Percentiles rank a stretch among this genome's conserved stretches.
These are phyloP conservation scores for Venturiaceae sp. DNA, from an alignment of 2,329 filamentous ascomycete species.

Conservation along the genomic window DNA sequence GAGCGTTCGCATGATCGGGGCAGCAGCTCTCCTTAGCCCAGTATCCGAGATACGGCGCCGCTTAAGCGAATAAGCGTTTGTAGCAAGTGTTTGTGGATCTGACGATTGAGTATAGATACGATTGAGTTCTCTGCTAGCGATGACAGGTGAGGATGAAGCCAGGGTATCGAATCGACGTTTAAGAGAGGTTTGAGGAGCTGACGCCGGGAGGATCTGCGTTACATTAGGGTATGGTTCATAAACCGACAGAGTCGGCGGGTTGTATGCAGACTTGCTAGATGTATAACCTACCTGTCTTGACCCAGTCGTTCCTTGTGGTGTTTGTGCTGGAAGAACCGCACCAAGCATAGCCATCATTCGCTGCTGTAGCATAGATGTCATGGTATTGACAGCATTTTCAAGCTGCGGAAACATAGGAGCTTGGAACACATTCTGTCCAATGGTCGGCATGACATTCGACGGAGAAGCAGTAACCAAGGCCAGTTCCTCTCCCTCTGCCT, in stretches of 20 bases:
- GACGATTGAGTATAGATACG: background rate
- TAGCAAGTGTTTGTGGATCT: background rate
- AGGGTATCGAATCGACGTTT: background rate
- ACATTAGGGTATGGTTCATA: too few species aligned
- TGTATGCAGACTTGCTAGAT: too few species aligned
- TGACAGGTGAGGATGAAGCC: background rate
- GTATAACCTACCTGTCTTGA: background rate
- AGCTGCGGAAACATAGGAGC: conserved; percentile 1
- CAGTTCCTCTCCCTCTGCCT: background rate
- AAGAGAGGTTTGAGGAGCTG: background rate
- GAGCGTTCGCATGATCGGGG: background rate
- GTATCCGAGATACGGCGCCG: background rate
- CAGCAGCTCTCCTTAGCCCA: background rate
- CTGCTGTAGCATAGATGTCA: background rate
- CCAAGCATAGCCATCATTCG: background rate
- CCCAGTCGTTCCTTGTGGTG: background rate
- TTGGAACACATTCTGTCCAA: background rate
- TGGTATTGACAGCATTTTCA: background rate
- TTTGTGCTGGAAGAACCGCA: background rate
- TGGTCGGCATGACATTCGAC: background rate
- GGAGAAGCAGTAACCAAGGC: background rate
- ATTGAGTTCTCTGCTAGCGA: too few species aligned
- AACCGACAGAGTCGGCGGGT: too few species aligned
- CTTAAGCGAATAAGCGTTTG: background rate
- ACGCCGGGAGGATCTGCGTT: background rate